Base-by-base conservation (phyloP, 495 filamentous ascomycete species). In the Trichoderma parareesei region DNA sequence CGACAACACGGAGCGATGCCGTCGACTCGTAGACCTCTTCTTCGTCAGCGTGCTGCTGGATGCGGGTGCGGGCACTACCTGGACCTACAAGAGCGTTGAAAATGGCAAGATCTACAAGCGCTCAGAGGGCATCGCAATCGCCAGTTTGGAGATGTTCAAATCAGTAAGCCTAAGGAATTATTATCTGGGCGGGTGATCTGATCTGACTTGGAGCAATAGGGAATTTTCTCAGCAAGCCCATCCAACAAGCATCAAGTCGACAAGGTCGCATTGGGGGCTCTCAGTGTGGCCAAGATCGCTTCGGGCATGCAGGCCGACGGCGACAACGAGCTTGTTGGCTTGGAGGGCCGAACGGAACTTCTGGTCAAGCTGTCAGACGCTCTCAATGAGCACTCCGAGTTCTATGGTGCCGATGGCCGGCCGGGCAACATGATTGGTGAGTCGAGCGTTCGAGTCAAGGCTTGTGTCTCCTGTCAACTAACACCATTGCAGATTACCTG, bases 121-220 rank as follows among this genome's bases (percentile, higher is more conserved):
- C 46, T 97, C 92, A 64, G 94, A 98, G 73, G 94, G 94, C 33
- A 79, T 98, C 67, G 94, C 94, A 5, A 88, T 98, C 55, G 94
- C 95, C 33, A 93, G 89, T 73, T 76, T 98, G 71, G 94, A 98
- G 70, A 98, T 98, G 94, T 98, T 98, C 79, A 97, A 94, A 77
- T 81, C 75, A 14, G 79, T 81, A 69, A 20, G 75, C 70, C 18
- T 16, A 27, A 5, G 5, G 0, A 7, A 16, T 14, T 18, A 11
- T n/a, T 1, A 10, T 41, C 67, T 3, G 18, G 9, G 9, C 16
- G 27, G 3, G 6, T 41, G 35, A 35, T 62, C 38, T n/a, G 10
- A 1, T 35, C 57, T 37, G 60, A 68, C 40, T 67, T 64, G 48
- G 8, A 2, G 9, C 4, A n/a, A 16, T 68, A 85, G 63, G 94